Percentiles rank a stretch among this genome's conserved stretches.
These are phyloP conservation scores for Berberis vulgaris DNA, from an alignment of 164 flowering plant genomes.

Conservation along the genomic window DNA sequence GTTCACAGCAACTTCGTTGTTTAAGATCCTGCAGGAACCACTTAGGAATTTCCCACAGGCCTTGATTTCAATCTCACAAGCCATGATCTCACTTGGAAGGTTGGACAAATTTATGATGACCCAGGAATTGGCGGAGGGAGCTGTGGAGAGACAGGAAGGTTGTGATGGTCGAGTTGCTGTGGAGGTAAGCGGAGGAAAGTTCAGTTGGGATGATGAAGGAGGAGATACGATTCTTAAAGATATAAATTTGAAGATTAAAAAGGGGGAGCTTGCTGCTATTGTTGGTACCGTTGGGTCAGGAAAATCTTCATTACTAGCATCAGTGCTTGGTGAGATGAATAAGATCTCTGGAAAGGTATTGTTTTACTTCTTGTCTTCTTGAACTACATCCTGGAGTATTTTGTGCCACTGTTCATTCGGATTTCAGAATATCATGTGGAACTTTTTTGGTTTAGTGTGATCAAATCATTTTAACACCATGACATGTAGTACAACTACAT, in stretches of 20 bases:
- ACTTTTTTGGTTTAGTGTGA: too few relatives aligned
- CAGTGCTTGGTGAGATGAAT: conserved; percentile 91
- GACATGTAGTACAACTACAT: too few relatives aligned
- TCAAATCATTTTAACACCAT: too few relatives aligned
- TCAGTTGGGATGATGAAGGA: conserved; percentile 77
- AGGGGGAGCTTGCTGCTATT: conserved; percentile 70
- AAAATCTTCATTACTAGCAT: conserved; percentile 74
- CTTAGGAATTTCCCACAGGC: conserved; percentile 81
- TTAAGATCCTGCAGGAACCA: conserved; percentile 89
- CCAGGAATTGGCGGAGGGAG: conserved; percentile 49
- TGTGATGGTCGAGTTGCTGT: conserved; percentile 44
- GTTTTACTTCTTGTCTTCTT: neutral
- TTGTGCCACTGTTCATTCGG: too few relatives aligned
- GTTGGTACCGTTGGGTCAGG: conserved; percentile 97
- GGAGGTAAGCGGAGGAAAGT: conserved; percentile 52
- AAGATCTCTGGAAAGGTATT: conserved; percentile 81
- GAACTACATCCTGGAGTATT: neutral
- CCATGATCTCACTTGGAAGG: conserved; percentile 71
- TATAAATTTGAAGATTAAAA: conserved; percentile 49
- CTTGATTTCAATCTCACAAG: conserved; percentile 77
- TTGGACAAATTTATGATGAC: conserved; percentile 65
- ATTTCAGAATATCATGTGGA: too few relatives aligned
- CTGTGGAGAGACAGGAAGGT: conserved; percentile 51
- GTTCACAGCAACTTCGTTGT: conserved; percentile 63
- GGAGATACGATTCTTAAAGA: conserved; percentile 34